phyloP scores from a whole-genome alignment of 108 stramenopile species.

The Cyclotella cryptica region DNA sequence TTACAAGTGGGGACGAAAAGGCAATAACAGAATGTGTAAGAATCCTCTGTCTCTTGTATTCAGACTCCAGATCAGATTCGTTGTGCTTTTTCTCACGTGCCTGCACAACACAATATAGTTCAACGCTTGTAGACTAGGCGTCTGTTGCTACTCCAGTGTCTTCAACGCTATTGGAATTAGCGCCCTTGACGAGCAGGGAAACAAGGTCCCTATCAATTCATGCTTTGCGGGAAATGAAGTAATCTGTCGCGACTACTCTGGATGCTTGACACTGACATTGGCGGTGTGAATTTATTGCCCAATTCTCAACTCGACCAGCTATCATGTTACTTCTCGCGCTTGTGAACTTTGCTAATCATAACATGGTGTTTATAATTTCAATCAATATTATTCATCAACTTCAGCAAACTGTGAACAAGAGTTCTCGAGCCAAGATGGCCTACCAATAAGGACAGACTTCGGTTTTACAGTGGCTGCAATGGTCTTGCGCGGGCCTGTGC shows the following conservation, averaged over 20 bases:
- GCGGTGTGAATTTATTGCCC: neutral
- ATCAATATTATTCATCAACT: conserved; percentile 33
- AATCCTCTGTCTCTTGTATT: neutral
- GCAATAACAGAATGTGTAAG: neutral
- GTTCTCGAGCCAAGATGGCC: conserved; percentile 39
- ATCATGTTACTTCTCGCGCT: neutral
- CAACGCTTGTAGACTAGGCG: neutral
- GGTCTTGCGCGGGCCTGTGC: neutral
- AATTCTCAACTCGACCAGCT: neutral
- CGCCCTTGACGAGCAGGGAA: neutral
- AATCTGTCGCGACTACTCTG: conserved; percentile 2
- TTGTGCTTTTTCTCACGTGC: too few species aligned
- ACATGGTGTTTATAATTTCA: neutral
- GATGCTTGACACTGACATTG: conserved; percentile 1
- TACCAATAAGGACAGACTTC: conserved; percentile 46
- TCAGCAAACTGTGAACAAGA: conserved; percentile 38
- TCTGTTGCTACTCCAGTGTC: neutral
- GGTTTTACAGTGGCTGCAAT: conserved; percentile 21
- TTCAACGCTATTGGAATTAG: neutral
- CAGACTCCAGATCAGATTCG: neutral
- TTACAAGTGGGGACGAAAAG: neutral
- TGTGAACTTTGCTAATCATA: neutral
- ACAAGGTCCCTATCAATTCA: neutral
- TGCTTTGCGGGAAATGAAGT: conserved; percentile 1
- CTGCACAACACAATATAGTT: too few species aligned